These are phyloP conservation scores for Coemansia nantahalensis DNA, from an alignment of 192 early-diverging fungal species.

Conservation along the genomic window DNA sequence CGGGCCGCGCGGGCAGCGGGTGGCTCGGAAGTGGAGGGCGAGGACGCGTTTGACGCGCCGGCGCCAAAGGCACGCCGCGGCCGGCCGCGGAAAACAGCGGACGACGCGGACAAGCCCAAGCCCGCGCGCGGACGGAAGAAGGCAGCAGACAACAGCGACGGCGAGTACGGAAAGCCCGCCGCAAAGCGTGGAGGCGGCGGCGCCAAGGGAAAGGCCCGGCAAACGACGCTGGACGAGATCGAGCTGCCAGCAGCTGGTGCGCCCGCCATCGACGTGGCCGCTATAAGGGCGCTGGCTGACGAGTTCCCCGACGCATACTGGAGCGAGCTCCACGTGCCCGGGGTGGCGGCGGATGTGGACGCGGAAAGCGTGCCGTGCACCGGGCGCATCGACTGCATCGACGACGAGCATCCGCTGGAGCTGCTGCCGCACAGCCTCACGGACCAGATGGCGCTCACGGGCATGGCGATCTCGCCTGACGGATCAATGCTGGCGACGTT, in stretches of 20 bases:
- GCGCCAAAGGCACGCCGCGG: slow-evolving; percentile 37
- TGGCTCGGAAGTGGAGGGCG: slow-evolving; percentile 10
- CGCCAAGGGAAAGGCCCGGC: slow-evolving; percentile 43
- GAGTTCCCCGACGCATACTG: slow-evolving; percentile 57
- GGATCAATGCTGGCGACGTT: slow-evolving; percentile 85
- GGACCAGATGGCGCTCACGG: slow-evolving; percentile 79
- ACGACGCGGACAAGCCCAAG: slow-evolving; percentile 28
- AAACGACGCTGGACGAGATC: slow-evolving; percentile 46
- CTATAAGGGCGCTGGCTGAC: slow-evolving; percentile 51
- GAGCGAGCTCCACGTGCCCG: slow-evolving; percentile 14
- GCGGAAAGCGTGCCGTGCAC: not conserved
- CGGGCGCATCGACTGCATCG: slow-evolving; percentile 57
- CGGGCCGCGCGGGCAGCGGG: not conserved
- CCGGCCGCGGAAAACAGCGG: slow-evolving; percentile 27
- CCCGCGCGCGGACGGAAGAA: slow-evolving; percentile 43
- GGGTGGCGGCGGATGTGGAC: not conserved
- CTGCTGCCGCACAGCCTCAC: slow-evolving; percentile 62
- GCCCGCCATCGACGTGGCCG: slow-evolving; percentile 54
- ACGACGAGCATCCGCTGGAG: slow-evolving; percentile 67
- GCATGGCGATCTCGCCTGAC: slow-evolving; percentile 82
- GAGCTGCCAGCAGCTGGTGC: slow-evolving; percentile 15
- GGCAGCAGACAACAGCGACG: slow-evolving; percentile 21
- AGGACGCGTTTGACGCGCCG: slow-evolving; percentile 23
- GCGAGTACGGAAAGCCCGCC: slow-evolving; percentile 16
- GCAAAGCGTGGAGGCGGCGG: slow-evolving; percentile 9